Evolutionary conservation across 2,329 filamentous ascomycete genomes (phyloP).

Genomic region (Xenosphaeropsis pyriputrescens): DNA sequence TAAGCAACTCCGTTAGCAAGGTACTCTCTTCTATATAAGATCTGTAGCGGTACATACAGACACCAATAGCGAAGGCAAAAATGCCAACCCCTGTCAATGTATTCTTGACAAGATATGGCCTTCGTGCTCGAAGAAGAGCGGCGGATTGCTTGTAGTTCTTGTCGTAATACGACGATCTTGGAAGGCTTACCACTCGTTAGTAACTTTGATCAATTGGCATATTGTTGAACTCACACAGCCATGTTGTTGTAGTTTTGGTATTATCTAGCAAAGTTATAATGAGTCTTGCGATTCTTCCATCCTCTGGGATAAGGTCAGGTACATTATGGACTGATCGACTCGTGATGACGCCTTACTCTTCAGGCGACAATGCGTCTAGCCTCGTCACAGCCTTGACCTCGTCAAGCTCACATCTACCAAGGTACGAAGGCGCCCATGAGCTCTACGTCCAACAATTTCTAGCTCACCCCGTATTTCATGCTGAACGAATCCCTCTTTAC

Average conservation of each 20-base stretch:
- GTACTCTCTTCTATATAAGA: background rate
- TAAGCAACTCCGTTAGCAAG: conserved; percentile 11
- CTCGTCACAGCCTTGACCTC: background rate
- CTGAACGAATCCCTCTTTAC: too few species aligned
- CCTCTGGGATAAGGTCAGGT: too few species aligned
- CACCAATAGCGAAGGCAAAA: conserved; percentile 59
- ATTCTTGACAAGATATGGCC: conserved; percentile 88
- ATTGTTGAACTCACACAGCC: conserved; percentile 12
- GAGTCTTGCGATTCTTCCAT: too few species aligned
- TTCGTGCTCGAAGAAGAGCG: conserved; percentile 78
- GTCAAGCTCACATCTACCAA: background rate
- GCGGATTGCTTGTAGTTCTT: conserved; percentile 72
- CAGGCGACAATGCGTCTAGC: background rate
- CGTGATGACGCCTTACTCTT: too few species aligned
- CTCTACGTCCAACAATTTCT: too few species aligned
- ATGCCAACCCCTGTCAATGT: conserved; percentile 65
- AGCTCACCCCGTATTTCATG: too few species aligned
- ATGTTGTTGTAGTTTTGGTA: conserved; percentile 7
- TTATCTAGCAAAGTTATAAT: too few species aligned
- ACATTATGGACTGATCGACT: too few species aligned
- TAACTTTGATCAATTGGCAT: background rate
- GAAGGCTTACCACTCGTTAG: conserved; percentile 27
- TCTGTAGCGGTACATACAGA: conserved; percentile 53
- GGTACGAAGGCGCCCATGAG: too few species aligned
- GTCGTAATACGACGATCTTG: conserved; percentile 80